A percentile compares a stretch with the other conserved stretches of the same genome.
phyloP scores from a whole-genome alignment of 2,329 filamentous ascomycete species.

The Phaeomoniella chlamydospora region DNA sequence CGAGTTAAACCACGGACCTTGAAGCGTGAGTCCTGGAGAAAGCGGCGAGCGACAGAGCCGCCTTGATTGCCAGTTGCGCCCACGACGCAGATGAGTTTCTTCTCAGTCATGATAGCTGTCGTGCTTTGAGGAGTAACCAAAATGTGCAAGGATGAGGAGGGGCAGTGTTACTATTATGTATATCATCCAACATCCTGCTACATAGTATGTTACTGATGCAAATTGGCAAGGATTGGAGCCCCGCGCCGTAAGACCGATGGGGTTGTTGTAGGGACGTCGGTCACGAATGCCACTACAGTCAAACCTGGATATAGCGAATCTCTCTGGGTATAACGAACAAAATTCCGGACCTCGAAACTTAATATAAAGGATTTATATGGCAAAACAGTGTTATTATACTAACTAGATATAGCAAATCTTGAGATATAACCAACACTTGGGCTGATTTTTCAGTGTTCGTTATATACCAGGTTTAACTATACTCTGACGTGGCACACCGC shows the following conservation, averaged over 20 bases:
- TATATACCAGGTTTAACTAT: too few relatives aligned
- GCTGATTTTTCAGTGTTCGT: too few relatives aligned
- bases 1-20: background rate
- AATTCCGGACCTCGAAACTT: too few relatives aligned
- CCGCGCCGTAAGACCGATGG: background rate
- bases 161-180: too few relatives aligned
- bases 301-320: too few relatives aligned
- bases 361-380: too few relatives aligned
- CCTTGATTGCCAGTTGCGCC: conserved; percentile 20
- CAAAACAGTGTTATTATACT: too few relatives aligned
- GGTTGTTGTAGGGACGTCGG: background rate
- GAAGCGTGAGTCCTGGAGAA: conserved; percentile 5
- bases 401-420: too few relatives aligned
- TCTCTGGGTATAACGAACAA: too few relatives aligned
- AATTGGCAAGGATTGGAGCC: background rate
- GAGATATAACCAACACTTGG: too few relatives aligned
- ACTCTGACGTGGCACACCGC: background rate
- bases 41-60: conserved; percentile 9
- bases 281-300: too few relatives aligned
- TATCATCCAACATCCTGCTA: background rate
- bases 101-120: background rate
- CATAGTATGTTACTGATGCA: background rate
- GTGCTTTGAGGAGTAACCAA: background rate
- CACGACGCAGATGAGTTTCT: conserved; percentile 19
- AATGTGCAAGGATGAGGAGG: background rate